These are phyloP conservation scores for Takakia lepidozioides DNA, from an alignment of 225 moss, liverwort and hornwort species.

Conservation along the genomic window DNA sequence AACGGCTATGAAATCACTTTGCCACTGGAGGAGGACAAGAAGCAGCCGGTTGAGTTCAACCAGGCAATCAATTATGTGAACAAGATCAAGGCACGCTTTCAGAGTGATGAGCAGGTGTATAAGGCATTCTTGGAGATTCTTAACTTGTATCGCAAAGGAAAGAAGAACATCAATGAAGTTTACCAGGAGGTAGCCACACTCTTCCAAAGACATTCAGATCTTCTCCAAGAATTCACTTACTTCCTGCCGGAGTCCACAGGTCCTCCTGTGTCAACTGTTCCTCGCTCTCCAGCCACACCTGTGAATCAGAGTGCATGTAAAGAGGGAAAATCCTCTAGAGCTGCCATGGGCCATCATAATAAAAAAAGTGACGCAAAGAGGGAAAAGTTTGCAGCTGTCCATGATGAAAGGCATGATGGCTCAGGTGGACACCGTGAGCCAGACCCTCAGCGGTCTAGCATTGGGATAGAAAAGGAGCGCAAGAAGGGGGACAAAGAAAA, in stretches of 20 bases:
- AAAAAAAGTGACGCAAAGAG: too few species aligned
- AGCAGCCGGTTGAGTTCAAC: constrained; percentile 92
- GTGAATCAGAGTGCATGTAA: too few species aligned
- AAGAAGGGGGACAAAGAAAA: constrained; percentile 41
- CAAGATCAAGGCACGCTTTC: constrained; percentile 93
- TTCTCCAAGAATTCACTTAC: constrained; percentile 88
- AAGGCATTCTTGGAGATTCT: constrained; percentile 94
- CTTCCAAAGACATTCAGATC: constrained; percentile 68
- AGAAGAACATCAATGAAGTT: constrained; percentile 75
- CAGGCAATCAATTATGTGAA: constrained; percentile 98
- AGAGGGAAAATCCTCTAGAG: too few species aligned
- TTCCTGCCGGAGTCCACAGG: constrained; percentile 73
- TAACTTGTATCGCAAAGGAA: constrained; percentile 90
- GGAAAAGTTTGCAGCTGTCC: constrained; percentile 38
- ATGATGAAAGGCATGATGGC: constrained; percentile 48
- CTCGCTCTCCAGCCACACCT: too few species aligned
- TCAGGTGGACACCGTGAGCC: constrained; percentile 53
- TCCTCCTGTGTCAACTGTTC: constrained; percentile 11
- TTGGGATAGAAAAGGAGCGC: constrained; percentile 17
- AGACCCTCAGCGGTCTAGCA: constrained; percentile 34
- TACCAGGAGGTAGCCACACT: constrained; percentile 86
- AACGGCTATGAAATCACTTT: constrained; percentile 86
- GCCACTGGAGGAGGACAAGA: constrained; percentile 45
- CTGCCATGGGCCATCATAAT: too few species aligned
- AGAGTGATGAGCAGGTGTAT: constrained; percentile 83